Evolutionary conservation across 2,329 filamentous ascomycete species (phyloP), one percentile per base, ranked within the genome.

Genomic region (Colletotrichum sansevieriae): DNA sequence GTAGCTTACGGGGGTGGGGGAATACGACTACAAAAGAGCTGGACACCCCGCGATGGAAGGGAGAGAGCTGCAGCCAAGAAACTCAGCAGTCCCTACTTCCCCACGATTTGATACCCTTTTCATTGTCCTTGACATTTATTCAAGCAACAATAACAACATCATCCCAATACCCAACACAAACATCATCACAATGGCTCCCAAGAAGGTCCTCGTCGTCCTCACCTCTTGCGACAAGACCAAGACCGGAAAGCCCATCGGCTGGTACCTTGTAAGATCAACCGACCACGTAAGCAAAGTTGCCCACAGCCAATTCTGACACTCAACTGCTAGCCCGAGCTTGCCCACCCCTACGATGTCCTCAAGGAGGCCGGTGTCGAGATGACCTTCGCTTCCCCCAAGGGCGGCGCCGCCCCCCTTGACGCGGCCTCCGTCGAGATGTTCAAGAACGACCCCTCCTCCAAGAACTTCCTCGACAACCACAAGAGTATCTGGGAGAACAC

Each of bases 141-240:
- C n/a, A 3, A 33, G 63, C 15, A 13, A 11, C 13, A 20, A 10
- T 18, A 13, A 15, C 13, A 20, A 10, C 29, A 51, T 20, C 44
- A 57, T 11, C 18, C 20, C 2, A 29, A 29, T n/a, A 46, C 29
- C 29, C 4, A n/a, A 37, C 22, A 49, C 11, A 47, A 29, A 29
- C 37, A 35, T 18, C n/a, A 33, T 10, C 63, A 43, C 13, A 70
- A 70, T 70, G 67, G 63, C 64, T 5, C 83, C 82, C 73, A 91
- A 91, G 78, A 91, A 91, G 65, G 81, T 93, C 71, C 90, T 94
- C 81, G 81, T 93, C 77, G 88, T 94, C 66, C 87, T 93, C 70
- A 92, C 89, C 72, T 93, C 90, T 70, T 84, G 87, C 77, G 78
- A 77, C 75, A 79, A 81, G 77, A 83, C 81, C 73, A 76, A 80